Base-by-base conservation (phyloP, 208 protist species). In the Sergeia podlipaevii region DNA sequence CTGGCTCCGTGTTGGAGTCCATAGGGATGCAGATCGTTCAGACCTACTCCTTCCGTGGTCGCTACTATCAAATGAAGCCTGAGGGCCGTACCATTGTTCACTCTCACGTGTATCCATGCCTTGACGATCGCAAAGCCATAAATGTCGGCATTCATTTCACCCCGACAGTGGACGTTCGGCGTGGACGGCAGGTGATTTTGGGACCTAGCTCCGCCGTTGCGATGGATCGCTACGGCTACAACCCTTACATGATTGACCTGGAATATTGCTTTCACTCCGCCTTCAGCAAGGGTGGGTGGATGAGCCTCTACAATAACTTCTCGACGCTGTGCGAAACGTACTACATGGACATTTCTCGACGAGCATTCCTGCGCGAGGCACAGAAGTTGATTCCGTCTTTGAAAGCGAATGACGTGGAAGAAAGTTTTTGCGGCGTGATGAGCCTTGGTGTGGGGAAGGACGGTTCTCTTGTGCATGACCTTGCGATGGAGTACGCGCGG, bases 121-220 rank as follows among this genome's bases (percentile, higher is more conserved):
- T 84, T 1, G 76, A 85, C 53, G 58, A 4, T 15, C 48, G 55
- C 17, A 80, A 74, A 29, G 88, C 79, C 24, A 43, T 95, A 28
- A 84, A 68, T 53, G 85, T 92, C 0, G 84, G 88, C 28, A 67
- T 95, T 6, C 88, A 95, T 63, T 89, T 95, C 57, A 92, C 88
- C 7, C 88, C 77, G 26, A 95, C 84, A 4, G 74, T 84, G 24
- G 74, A 95, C 49, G 72, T 78, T 42, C 73, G 70, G 18, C 80
- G 85, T 27, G 84, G 85, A 1, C 65, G 71, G 28, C 67, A 90
- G 60, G 47, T 93, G 13, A 95, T 97, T 41, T 60, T 91, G 17
- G 89, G 89, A 17, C 85, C 85, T 44, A 86, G 85, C 46, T 88
- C 78, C 41, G 80, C 81, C 32, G 46, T 89, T 13, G 80, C 55